A percentile compares a stretch with the other conserved stretches of the same genome.
These are phyloP conservation scores for Capsicum pubescens DNA, from an alignment of 257 asterid genomes.

Conservation along the genomic window DNA sequence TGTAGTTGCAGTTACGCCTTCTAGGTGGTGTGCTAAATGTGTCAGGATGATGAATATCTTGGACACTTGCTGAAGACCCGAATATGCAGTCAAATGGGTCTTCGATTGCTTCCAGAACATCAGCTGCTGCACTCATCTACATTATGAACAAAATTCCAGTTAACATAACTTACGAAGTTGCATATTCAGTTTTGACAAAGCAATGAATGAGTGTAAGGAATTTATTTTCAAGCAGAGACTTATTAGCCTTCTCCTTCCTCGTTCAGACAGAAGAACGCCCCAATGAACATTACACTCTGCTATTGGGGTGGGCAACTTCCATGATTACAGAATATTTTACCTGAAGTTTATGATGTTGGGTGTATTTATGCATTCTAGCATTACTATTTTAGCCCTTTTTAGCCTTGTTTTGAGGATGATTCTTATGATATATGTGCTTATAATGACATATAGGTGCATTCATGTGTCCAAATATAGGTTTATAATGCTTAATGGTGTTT, in stretches of 20 bases:
- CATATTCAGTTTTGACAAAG: neutral
- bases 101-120: constrained; percentile 26
- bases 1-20: constrained; percentile 49
- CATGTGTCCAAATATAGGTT: too few relatives aligned
- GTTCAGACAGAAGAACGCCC: neutral
- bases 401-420: too few relatives aligned
- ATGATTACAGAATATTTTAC: neutral
- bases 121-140: constrained; percentile 45
- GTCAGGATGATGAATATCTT: constrained; percentile 40
- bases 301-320: neutral
- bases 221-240: neutral
- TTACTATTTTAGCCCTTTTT: neutral
- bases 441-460: too few relatives aligned
- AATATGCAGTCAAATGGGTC: constrained; percentile 71
- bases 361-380: too few relatives aligned
- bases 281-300: neutral
- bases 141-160: constrained; percentile 24
- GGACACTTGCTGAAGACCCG: constrained; percentile 48
- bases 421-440: too few relatives aligned
- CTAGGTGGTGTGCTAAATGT: constrained; percentile 34
- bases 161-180: neutral
- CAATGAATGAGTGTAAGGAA: neutral
- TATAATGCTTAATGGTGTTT: too few relatives aligned
- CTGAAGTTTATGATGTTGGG: neutral
- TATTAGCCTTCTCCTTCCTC: neutral